Conservation (phyloP, 495 filamentous ascomycete genomes). For the Aspergillus avenaceus region DNA sequence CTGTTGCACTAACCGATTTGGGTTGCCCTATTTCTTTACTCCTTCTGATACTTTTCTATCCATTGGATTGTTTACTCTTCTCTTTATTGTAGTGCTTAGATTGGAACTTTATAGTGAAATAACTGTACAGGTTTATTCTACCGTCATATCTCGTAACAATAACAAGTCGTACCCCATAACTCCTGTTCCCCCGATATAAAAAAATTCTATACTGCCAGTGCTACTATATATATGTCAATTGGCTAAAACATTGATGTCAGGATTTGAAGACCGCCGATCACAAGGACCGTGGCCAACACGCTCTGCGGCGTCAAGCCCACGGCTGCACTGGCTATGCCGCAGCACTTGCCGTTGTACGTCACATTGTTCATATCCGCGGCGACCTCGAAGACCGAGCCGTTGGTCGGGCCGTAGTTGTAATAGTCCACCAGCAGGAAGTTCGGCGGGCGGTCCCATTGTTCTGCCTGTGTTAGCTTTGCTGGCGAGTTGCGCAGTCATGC, state of each 20-base stretch:
- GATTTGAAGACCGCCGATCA: constrained; percentile 24
- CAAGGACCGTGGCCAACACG: constrained; percentile 18
- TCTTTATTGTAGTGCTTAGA: no score
- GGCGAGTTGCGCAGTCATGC: not conserved
- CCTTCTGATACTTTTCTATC: no score
- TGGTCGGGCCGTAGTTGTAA: constrained; percentile 66
- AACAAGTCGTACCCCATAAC: constrained; percentile 9
- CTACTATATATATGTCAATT: not conserved
- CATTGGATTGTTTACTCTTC: not conserved
- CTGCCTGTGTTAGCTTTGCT: constrained; percentile 11
- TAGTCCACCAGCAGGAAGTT: constrained; percentile 90
- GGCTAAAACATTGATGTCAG: constrained; percentile 22
- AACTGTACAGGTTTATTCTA: no score
- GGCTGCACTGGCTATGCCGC: constrained; percentile 47
- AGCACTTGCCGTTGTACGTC: constrained; percentile 71
- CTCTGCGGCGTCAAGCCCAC: constrained; percentile 18
- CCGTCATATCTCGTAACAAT: no score
- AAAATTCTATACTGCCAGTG: constrained; percentile 6
- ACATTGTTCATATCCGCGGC: constrained; percentile 84
- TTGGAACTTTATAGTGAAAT: no score
- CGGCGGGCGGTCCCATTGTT: constrained; percentile 64
- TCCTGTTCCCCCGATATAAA: no score
- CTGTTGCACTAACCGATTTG: constrained; percentile 2
- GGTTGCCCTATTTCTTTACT: not conserved
- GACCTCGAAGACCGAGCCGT: constrained; percentile 88